These are phyloP conservation scores for Fusarium veterinarium DNA, from an alignment of 2,329 filamentous ascomycete species.

Conservation along the genomic window DNA sequence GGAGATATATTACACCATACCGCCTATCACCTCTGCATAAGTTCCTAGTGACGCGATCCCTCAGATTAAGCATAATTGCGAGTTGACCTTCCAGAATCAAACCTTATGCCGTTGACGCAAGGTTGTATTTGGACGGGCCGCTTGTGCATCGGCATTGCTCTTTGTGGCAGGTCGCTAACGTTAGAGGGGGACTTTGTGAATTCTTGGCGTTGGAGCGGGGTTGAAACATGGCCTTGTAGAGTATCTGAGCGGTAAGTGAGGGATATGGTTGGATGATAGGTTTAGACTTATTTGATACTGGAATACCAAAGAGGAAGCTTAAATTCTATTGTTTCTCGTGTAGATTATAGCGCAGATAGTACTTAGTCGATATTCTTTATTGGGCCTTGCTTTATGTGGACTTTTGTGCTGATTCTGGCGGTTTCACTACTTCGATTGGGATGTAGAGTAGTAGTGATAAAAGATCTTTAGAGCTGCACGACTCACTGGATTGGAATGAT, in stretches of 20 bases:
- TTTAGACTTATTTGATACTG: neutral
- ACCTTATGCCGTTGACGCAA: constrained; percentile 17
- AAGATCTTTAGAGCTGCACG: neutral
- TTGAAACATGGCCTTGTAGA: neutral
- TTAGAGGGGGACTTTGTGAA: constrained; percentile 26
- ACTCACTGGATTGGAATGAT: accelerated
- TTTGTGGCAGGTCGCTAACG: constrained; percentile 29
- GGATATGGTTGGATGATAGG: neutral
- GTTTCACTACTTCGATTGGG: neutral
- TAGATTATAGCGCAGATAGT: neutral
- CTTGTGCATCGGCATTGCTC: constrained; percentile 32
- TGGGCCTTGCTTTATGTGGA: neutral
- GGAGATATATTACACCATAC: constrained; percentile 11
- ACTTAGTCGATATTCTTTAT: accelerated
- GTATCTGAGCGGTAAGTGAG: neutral
- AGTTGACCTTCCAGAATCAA: constrained; percentile 31
- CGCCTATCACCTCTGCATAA: constrained; percentile 9
- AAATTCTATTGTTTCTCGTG: neutral
- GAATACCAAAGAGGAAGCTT: neutral
- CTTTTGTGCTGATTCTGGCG: neutral
- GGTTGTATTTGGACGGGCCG: constrained; percentile 27
- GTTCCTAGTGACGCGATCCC: constrained; percentile 9
- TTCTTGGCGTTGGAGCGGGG: constrained; percentile 32
- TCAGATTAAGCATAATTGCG: constrained; percentile 10
- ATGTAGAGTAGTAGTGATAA: neutral